Base-by-base conservation (phyloP, 148 eudicot species). In the Cornus florida region DNA sequence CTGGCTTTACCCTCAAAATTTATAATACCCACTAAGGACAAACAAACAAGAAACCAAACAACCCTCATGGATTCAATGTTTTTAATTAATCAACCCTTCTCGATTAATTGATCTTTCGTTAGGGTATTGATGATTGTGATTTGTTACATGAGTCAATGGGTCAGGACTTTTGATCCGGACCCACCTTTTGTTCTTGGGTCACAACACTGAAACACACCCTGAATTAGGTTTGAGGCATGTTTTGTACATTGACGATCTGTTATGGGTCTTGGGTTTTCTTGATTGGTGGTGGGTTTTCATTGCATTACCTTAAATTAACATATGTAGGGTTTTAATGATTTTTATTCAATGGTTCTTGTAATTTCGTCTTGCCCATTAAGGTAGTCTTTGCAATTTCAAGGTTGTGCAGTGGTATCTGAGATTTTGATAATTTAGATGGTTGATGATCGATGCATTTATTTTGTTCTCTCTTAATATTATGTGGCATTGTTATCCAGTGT, bases 151-250 rank as follows among this genome's bases (percentile, higher is more conserved):
- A 57, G 71, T 81, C 64, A 71, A 56, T 81, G 65, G 32, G 71
- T 50, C 66, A 53, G 73, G 41, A 59, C 38, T 60, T 76, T 75
- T 77, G 71, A 69, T 69, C 46, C 72, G 78, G 82, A 56, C 82
- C 80, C 82, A 75, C 67, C 62, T 78, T 57, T 75, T 65, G 75
- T 74, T 71, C 24, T 71, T 24, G 43, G 69, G 72, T 68, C 70
- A 28, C 24, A 31, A 77, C 48, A 43, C 48, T 43, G 48, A 43
- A 43, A 43, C 43, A 43, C 23, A 57, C 24, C 35, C 8, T 46
- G 62, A 72, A 23, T 72, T 72, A 23, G 23, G 75, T 60, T n/a
- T 20, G 41, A 69, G 32, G 46, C 79, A 41, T 53, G 50, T 68
- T 69, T 31, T 53, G 12, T 65, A 33, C 67, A 28, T 71, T 78